Percentiles rank a stretch among this genome's conserved stretches.
phyloP scores from a whole-genome alignment of 352 stramenopile genomes.

The Elongisporangium senticosum region DNA sequence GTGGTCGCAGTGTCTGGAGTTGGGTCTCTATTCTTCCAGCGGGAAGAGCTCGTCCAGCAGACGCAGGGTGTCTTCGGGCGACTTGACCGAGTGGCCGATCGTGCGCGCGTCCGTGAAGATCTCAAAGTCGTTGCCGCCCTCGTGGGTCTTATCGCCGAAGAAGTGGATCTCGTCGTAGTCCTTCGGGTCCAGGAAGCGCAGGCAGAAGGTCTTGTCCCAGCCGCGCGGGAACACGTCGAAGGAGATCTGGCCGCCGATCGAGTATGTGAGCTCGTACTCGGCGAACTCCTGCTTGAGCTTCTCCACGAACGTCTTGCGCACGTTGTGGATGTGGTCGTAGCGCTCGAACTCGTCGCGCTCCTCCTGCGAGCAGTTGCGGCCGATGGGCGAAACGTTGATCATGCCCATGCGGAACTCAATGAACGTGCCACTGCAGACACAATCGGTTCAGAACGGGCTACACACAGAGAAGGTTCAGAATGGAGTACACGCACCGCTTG shows the following conservation, averaged over 20 bases:
- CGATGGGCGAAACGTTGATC: slow-evolving; percentile 99
- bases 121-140: slow-evolving; percentile 99
- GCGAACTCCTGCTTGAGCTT: slow-evolving; percentile 93
- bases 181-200: slow-evolving; percentile 88
- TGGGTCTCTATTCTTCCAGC: not conserved
- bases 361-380: slow-evolving; percentile 96
- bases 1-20: not conserved
- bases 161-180: slow-evolving; percentile 99
- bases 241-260: slow-evolving; percentile 98
- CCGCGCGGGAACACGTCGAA: slow-evolving; percentile 98
- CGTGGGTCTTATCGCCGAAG: slow-evolving; percentile 99
- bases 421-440: slow-evolving; percentile 90
- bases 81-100: slow-evolving; percentile 96
- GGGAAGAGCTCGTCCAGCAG: slow-evolving; percentile 97
- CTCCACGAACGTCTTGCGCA: slow-evolving; percentile 95
- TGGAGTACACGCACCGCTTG: slow-evolving; percentile 72
- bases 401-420: slow-evolving; percentile 99
- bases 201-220: slow-evolving; percentile 99
- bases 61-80: slow-evolving; percentile 94
- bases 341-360: slow-evolving; percentile 98
- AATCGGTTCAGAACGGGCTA: slow-evolving; percentile 1
- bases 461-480: not conserved
- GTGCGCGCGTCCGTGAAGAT: slow-evolving; percentile 96
- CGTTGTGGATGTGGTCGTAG: slow-evolving; percentile 92
- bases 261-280: slow-evolving; percentile 96